Evolutionary conservation across 208 protist genomes (phyloP), one percentile per base, ranked within the genome.

Genomic region (Acanthamoeba culbertsoni): DNA sequence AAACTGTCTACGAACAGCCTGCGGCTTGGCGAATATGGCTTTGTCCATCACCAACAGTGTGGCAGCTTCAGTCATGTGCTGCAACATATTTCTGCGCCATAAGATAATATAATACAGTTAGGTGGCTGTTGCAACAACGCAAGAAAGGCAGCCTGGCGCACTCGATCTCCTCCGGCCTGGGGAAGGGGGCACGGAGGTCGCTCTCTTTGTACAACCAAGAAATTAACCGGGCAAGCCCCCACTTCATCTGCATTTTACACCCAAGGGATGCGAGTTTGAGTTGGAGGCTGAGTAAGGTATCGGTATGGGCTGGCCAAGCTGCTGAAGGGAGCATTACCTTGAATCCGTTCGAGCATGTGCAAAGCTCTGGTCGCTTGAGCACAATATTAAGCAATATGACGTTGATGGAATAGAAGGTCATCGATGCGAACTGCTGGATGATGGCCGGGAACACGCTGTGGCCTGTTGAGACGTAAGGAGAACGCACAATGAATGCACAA

Each of bases 281-380:
- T n/a, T 23, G 1, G 1, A 3, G 10, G n/a, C 0, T 4, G n/a
- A 57, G 51, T 12, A 26, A 57, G 18, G 1, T 6, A 31, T 31
- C 10, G n/a, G 10, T 33, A 31, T 31, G 14, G 0, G 1, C 57
- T 33, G 20, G 14, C n/a, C n/a, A 35, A 35, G 57, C 57, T 10
- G 10, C 6, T 63, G 57, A 28, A n/a, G 57, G 8, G 59, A 20
- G 31, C 14, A n/a, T 10, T 90, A 90, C 55, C 82, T 90, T 59
- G 65, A 92, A 92, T 3, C 59, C 88, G 42, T 92, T 92, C 37
- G 62, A 71, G 37, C 88, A 92, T 55, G 88, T 92, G 45, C 88
- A 92, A 16, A 92, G 88, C 43, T 92, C 88, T 2, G 55, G 55
- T 31, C 88, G 55, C 31, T 92, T 51, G 46, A 92, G 28, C 14